Evolutionary conservation across 2,329 filamentous ascomycete genomes (phyloP).

Genomic region (Cytospora piceicola): DNA sequence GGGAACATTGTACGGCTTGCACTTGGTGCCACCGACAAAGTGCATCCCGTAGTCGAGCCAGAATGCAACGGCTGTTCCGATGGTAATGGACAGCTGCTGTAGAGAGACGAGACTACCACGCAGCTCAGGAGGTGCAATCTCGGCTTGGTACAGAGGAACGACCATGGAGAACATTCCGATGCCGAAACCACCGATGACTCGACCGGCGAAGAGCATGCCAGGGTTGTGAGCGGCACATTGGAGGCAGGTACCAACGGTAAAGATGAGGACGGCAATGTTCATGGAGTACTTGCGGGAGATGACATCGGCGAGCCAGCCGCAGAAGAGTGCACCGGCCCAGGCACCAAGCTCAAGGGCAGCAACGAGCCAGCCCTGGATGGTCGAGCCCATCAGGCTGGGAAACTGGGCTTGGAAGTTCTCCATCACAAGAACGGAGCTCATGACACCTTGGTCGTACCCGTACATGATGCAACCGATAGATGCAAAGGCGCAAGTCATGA

Average conservation of each 20-base stretch:
- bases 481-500: constrained; percentile 37
- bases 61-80: constrained; percentile 30
- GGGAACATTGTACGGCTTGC: constrained; percentile 33
- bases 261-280: constrained; percentile 41
- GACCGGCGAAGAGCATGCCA: constrained; percentile 46
- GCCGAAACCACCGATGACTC: constrained; percentile 51
- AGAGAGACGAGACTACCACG: constrained; percentile 30
- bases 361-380: constrained; percentile 41
- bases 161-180: constrained; percentile 52
- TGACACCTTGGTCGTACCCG: constrained; percentile 65
- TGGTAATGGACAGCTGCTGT: constrained; percentile 31
- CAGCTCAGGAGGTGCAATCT: constrained; percentile 34
- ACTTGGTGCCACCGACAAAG: constrained; percentile 35
- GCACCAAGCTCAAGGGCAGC: constrained; percentile 63
- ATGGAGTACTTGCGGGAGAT: constrained; percentile 57
- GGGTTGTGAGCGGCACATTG: constrained; percentile 37
- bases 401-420: constrained; percentile 34
- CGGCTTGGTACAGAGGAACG: constrained; percentile 42
- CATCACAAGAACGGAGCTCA: constrained; percentile 54
- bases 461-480: constrained; percentile 40
- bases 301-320: constrained; percentile 60
- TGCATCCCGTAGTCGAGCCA: constrained; percentile 34
- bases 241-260: constrained; percentile 37
- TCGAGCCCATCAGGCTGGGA: constrained; percentile 38
- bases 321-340: constrained; percentile 60